Base-by-base conservation (phyloP, 768 basidiomycete species). In the Terana coerulea region DNA sequence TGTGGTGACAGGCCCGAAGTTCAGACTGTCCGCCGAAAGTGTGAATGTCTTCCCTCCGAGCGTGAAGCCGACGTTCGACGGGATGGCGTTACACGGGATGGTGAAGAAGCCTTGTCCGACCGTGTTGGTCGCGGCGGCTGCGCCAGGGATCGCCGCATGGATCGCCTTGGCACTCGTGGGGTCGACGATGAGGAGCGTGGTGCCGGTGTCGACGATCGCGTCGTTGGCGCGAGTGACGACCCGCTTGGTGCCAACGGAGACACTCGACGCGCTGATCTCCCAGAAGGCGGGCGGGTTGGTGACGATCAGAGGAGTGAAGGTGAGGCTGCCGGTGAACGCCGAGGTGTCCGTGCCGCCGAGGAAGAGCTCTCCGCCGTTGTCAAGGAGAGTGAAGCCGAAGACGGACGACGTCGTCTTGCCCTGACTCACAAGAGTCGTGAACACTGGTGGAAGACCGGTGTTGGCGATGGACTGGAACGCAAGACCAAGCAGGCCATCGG, bases 291-390 rank as follows among this genome's bases (percentile, higher is more conserved):
- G 26, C 73, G 41, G 30, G 25, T 22, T 29, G 34, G 8, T 14
- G 33, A 17, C 25, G 19, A 40, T 5, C 17, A 53, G 11, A n/a
- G 17, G 3, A 25, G n/a, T 41, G 52, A 54, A 43, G 56, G 41
- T 11, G 46, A 26, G 63, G 3, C 59, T 57, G 15, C 75, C 77
- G 14, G 72, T 72, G 64, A 76, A 82, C 53, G 74, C 62, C 10
- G 59, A 55, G 3, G 58, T 57, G 63, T 86, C 72, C 5, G 70
- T 69, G 29, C 81, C 83, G 26, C 83, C 83, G 44, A 86, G 60
- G 54, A 72, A 76, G 12, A 85, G 71, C 61, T 80, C 78, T 19
- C 76, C 72, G 19, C 68, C 71, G 12, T 62, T 59, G 15, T 67
- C 25, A 10, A 72, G 59, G 36, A 82, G 67, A 54, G 76, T 75